Conservation (phyloP, 2,329 filamentous ascomycete species). For the Arthrobotrys entomopaga region DNA sequence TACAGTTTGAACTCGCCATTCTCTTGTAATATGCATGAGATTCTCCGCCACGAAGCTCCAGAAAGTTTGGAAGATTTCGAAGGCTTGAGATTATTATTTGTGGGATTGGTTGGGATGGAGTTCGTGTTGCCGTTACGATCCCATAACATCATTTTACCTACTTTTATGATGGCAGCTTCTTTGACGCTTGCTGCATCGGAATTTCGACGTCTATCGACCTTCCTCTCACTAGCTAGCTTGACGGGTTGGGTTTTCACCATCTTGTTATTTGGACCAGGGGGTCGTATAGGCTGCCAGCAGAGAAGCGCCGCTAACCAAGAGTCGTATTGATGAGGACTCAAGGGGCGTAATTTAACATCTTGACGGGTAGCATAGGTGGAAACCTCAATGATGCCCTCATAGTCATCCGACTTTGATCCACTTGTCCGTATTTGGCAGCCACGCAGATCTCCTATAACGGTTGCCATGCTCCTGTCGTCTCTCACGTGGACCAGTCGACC, state of each 20-base stretch:
- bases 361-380: slow-evolving; percentile 65
- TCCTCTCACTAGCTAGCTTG: slow-evolving; percentile 60
- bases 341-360: slow-evolving; percentile 71
- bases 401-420: slow-evolving; percentile 63
- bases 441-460: slow-evolving; percentile 76
- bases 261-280: slow-evolving; percentile 68
- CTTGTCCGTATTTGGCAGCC: slow-evolving; percentile 74
- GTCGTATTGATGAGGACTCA: slow-evolving; percentile 74
- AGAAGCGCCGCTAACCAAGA: slow-evolving; percentile 82
- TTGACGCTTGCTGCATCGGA: slow-evolving; percentile 68
- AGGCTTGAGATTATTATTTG: slow-evolving; percentile 54
- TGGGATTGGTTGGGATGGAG: slow-evolving; percentile 59
- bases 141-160: slow-evolving; percentile 90
- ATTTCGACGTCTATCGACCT: slow-evolving; percentile 64
- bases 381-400: slow-evolving; percentile 58
- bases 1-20: slow-evolving; percentile 94
- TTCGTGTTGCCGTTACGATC: slow-evolving; percentile 72
- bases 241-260: slow-evolving; percentile 66
- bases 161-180: slow-evolving; percentile 88
- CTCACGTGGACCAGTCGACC: slow-evolving; percentile 80
- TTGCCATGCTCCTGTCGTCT: slow-evolving; percentile 71
- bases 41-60: slow-evolving; percentile 75
- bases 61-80: slow-evolving; percentile 40
- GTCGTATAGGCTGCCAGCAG: slow-evolving; percentile 81
- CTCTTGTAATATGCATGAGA: slow-evolving; percentile 93